Base-by-base conservation (phyloP, 441 rosid genomes). In the Gossypium gossypioides region DNA sequence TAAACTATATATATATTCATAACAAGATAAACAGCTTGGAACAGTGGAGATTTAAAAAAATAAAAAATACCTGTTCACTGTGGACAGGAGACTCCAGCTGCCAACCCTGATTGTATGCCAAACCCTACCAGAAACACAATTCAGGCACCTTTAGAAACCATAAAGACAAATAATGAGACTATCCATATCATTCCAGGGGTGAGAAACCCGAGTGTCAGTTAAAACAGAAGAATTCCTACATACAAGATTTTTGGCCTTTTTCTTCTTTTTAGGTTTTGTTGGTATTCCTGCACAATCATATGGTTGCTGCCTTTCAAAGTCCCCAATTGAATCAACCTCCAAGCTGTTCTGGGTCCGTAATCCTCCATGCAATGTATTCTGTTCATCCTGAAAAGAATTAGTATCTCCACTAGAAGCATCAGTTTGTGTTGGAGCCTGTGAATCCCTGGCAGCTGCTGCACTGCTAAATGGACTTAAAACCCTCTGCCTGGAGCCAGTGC, bases 401-500 rank as follows among this genome's bases (percentile, higher is more conserved):
- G 98, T 89, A 81, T 96, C 99, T 77, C 96, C 99, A 83, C 99
- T 96, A 68, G 99, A 96, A 48, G 89, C 97, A 81, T 93, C 98
- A 25, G 93, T 87, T 84, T 83, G 92, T 5, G 82, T 74, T 4
- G 92, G 84, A 73, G 77, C 82, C 77, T 72, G 91, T 64, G 84
- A 68, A 66, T 48, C 79, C 75, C 86, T 91, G 80, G 81, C 50
- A 79, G 79, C 81, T 77, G 80, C 81, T 75, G 90, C 92, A 81
- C 83, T 78, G 79, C 81, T 74, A 75, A 88, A 87, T 69, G 96
- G 90, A 84, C 86, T 81, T 59, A 74, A 68, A 74, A 89, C 79
- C 86, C 97, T 88, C 79, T 85, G 98, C 86, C 99, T 91, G 32
- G 88, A 84, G 56, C 97, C 90, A 86, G 96, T 89, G 67, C 98